Evolutionary conservation across 306 rosid genomes (phyloP), one percentile per base, ranked within the genome.

Genomic region (Lathyrus aphaca): DNA sequence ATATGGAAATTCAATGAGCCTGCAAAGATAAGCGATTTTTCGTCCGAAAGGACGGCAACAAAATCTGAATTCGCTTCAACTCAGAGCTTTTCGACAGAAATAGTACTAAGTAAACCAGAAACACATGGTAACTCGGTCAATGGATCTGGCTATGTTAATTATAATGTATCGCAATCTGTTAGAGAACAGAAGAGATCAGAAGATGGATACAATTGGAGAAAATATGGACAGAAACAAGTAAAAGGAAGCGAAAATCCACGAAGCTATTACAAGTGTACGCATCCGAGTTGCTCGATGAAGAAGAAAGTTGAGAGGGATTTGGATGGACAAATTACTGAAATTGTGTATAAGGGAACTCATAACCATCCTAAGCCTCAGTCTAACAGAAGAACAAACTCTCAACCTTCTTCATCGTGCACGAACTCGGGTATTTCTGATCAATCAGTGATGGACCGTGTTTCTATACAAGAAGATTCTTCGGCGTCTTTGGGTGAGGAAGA

Each of bases 231-330:
- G 75, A 94, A 94, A 71, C 92, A 87, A 64, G 97, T 94, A 68
- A 94, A 94, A 76, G 99, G 97, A 13, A 91, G 97, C 44, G 99
- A 91, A 61, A 94, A 94, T 73, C 96, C 99, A 0, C 79, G 99
- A 0, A 88, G 99, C 68, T 94, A 94, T 74, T 94, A 88, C 83
- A 91, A 91, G 80, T 94, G 99, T 68, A 87, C 99, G 0, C 77
- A 64, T 69, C 83, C 82, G 1, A 84, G 4, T 73, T 94, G 99
- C 69, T 81, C 89, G 1, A 86, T 88, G 75, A 94, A 85, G 83
- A 94, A 94, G 81, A 94, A 94, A 79, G 99, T 94, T 5, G 97
- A 91, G 78, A 91, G 81, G 49, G 84, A 89, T 42, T 71, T 84
- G 74, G 97, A 94, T 30, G 99, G 99, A 40, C 89, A 91, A 46